Evolutionary conservation across 1,284 basidiomycete genomes (phyloP), one percentile per base, ranked within the genome.

Genomic region (Pulchroboletus neoregius): DNA sequence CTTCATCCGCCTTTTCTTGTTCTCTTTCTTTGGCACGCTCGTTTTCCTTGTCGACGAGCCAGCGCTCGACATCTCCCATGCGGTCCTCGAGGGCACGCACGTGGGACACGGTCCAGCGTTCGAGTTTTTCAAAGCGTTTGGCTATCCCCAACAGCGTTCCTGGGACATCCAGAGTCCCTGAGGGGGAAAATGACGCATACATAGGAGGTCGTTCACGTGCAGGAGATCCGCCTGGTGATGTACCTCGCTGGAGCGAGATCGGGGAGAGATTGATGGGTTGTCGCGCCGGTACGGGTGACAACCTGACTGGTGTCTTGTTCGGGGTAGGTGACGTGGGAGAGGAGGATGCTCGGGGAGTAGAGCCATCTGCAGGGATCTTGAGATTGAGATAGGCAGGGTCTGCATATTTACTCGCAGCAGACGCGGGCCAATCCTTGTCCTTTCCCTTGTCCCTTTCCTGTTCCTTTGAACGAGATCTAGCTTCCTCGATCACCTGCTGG

Each of bases 41-140:
- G 40, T 72, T 78, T 63, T 87, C 85, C 60, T 82, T 86, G 48
- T 87, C 85, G 3, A 89, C 86, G 11, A 89, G 72, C 84, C 85
- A 89, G 33, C 80, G 74, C 61, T 90, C 87, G 16, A 90, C 87
- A 46, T 90, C 87, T 52, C 82, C 79, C 86, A 90, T 90, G 26
- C 87, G 76, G 20, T 90, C 87, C 56, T 90, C 87, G 12, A 90
- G 68, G 0, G 87, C 87, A 41, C 87, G 81, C 2, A 88, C 86
- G 56, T 90, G 87, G 5, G 83, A 79, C 1, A 90, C 85, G 0
- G 85, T 83, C 87, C 87, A 90, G 52, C 83, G 83, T 60, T 90
- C 87, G n/a, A 90, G 74, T 59, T 91, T 91, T 63, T 91, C 87
- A 50, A 91, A 90, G 44, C 63, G 62, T 39, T 59, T 68, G 6